These are phyloP conservation scores for Daldinia childiae DNA, from an alignment of 495 filamentous ascomycete species.

Conservation along the genomic window DNA sequence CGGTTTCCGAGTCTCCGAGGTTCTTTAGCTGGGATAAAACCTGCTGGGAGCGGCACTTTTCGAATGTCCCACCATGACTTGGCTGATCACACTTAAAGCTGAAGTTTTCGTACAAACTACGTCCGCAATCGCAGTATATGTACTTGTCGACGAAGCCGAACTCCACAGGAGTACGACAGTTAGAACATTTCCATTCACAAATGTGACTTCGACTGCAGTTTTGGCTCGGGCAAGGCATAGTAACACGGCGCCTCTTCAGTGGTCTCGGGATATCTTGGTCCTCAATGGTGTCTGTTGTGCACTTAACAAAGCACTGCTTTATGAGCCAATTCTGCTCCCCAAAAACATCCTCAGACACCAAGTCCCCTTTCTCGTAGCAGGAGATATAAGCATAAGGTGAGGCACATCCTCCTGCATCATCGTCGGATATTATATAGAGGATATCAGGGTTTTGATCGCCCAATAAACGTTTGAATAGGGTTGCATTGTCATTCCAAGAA, in stretches of 20 bases:
- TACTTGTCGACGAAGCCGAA: not conserved
- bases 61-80: not conserved
- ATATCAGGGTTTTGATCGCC: not conserved
- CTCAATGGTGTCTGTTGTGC: not conserved
- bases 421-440: not conserved
- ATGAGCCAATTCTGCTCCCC: not conserved
- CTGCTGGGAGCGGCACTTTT: not conserved
- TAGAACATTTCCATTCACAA: constrained; percentile 1
- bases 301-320: not conserved
- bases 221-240: not conserved
- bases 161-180: not conserved
- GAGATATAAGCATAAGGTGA: not conserved
- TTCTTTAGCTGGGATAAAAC: not conserved
- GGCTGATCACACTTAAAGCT: not conserved
- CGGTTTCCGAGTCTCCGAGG: not conserved
- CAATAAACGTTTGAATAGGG: not conserved
- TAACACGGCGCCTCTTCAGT: not conserved
- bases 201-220: not conserved
- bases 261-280: not conserved
- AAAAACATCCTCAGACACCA: not conserved
- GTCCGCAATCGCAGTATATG: constrained; percentile 13
- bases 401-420: not conserved
- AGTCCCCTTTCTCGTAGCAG: not conserved
- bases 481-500: not conserved
- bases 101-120: not conserved